Evolutionary conservation across 768 basidiomycete genomes (phyloP), one percentile per base, ranked within the genome.

Genomic region (Lactarius vividus): DNA sequence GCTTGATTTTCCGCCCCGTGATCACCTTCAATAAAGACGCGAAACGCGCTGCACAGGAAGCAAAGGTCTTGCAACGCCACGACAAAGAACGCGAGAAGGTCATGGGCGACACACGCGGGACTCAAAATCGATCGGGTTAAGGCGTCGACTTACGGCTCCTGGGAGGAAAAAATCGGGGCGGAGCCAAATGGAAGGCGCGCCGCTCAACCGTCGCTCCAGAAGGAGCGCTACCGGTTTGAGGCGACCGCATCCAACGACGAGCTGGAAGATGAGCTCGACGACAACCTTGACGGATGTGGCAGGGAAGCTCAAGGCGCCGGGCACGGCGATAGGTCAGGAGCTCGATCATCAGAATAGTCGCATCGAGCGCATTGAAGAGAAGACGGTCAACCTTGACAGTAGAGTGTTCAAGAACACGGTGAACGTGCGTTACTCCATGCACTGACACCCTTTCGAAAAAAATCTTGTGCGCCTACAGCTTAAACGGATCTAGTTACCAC

Each of bases 1-100:
- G 88, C 39, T 94, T 92, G 44, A 98, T 98, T 75, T 98, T 98
- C 81, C 85, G 88, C 57, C 96, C 93, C 9, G 94, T 86, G 63
- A 88, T 97, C 70, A 88, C 89, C 0, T 96, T 91, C 77, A 96
- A 98, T 81, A 98, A 97, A 77, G 89, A 94, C 44, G 83, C 82
- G 20, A 98, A 98, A 77, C 91, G 94, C 58, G 85, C 85, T 5
- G 92, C 91, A 16, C 87, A 94, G 71, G 94, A 96, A 73, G 85
- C 85, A 33, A 92, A 94, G 74, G 80, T 97, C 26, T 85, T 9
- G 9, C 31, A 33, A 9, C 85, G 89, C 29, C 75, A 80, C 9
- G 91, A 94, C 7, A 8, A 31, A 31, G 31, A 31, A 71, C 85
- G 94, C 57, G 93, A 96, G 79, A 88, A 88, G 72, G 87, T 88